These are phyloP conservation scores for Salix exigua DNA, from an alignment of 345 rosid genomes.

Conservation along the genomic window DNA sequence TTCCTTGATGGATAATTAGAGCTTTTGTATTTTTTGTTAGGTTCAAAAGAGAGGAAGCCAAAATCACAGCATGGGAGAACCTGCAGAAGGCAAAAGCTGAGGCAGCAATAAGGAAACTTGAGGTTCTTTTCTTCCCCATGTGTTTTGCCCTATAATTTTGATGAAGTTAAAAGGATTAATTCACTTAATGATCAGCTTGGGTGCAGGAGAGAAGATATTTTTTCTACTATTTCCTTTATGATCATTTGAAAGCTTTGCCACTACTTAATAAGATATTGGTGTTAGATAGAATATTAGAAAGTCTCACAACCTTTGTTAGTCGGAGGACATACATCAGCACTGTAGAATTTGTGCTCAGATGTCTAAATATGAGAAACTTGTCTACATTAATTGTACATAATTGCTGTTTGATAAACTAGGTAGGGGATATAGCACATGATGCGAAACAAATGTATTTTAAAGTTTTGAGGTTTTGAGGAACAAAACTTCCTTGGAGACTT, in stretches of 20 bases:
- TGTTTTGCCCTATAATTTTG: slow-evolving; percentile 6
- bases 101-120: slow-evolving; percentile 86
- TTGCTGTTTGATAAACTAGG: neutral
- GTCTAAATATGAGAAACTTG: neutral
- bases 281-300: neutral
- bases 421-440: neutral
- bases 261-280: neutral
- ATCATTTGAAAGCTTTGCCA: neutral
- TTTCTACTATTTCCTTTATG: neutral
- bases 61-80: slow-evolving; percentile 93
- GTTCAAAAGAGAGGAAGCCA: slow-evolving; percentile 76
- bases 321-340: neutral
- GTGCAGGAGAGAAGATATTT: neutral
- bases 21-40: slow-evolving; percentile 23
- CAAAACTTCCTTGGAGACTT: neutral
- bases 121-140: slow-evolving; percentile 47
- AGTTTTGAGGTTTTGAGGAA: neutral
- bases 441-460: neutral
- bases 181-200: slow-evolving; percentile 5
- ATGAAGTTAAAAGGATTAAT: neutral
- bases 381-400: neutral
- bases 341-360: neutral
- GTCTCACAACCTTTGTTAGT: neutral
- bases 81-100: slow-evolving; percentile 99
- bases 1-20: neutral